A percentile compares a stretch with the other conserved stretches of the same genome.
These are phyloP conservation scores for Aspergillus viridinutans DNA, from an alignment of 2,329 filamentous ascomycete genomes.

Conservation along the genomic window DNA sequence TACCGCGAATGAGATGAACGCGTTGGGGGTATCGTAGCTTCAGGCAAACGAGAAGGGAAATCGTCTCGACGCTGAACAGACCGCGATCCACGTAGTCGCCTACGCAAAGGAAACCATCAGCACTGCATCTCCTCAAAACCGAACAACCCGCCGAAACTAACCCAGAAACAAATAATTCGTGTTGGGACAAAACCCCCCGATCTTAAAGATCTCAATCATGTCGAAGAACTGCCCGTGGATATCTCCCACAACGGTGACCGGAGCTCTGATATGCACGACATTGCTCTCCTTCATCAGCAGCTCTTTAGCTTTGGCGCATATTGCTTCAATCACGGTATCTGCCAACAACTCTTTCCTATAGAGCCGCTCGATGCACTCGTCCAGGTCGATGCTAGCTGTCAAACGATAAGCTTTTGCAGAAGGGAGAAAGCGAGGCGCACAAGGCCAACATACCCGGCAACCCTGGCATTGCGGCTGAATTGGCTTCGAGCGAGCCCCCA, in stretches of 20 bases:
- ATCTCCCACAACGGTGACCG: constrained; percentile 95
- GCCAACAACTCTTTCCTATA: constrained; percentile 97
- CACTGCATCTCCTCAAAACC: not conserved
- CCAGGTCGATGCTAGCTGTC: constrained; percentile 88
- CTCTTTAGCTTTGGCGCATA: constrained; percentile 99
- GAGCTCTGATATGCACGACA: constrained; percentile 92
- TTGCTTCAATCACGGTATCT: constrained; percentile 96
- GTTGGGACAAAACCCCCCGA: constrained; percentile 93
- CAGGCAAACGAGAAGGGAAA: constrained; percentile 92
- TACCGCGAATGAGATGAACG: constrained; percentile 93
- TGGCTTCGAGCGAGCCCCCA: constrained; percentile 1
- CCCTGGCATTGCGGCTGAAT: constrained; percentile 39
- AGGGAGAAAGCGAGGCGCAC: not conserved
- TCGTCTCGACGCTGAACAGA: constrained; percentile 98
- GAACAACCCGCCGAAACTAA: constrained; percentile 36
- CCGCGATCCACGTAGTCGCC: constrained; percentile 98
- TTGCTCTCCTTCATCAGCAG: constrained; percentile 99
- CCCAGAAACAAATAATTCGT: constrained; percentile 98
- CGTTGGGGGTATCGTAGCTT: constrained; percentile 95
- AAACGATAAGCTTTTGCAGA: constrained; percentile 7
- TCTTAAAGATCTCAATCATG: constrained; percentile 98
- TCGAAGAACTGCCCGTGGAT: constrained; percentile 99
- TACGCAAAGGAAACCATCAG: constrained; percentile 32
- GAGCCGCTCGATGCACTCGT: constrained; percentile 94
- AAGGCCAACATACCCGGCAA: constrained; percentile 37